Evolutionary conservation across 108 stramenopile species (phyloP).

Genomic region (Aurantiochytrium sp.): DNA sequence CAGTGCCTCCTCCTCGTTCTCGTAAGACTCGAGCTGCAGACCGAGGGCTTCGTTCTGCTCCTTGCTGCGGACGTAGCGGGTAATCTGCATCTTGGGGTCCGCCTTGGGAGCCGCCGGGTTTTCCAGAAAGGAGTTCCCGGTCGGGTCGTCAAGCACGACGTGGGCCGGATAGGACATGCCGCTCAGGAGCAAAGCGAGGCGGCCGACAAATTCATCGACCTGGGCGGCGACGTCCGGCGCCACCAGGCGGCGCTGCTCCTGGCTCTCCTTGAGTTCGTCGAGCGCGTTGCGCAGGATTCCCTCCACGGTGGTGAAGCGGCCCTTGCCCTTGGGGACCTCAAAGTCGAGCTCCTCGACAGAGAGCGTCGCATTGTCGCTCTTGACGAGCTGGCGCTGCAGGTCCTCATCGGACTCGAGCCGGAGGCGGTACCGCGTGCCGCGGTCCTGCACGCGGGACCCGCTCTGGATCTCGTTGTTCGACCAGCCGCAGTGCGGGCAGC

Average conservation of each 20-base stretch:
- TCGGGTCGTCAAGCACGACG: conserved; percentile 55
- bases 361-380: conserved; percentile 68
- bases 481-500: conserved; percentile 58
- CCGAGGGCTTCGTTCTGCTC: conserved; percentile 36
- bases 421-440: conserved; percentile 56
- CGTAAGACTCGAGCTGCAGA: conserved; percentile 35
- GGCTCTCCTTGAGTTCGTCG: conserved; percentile 32
- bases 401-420: conserved; percentile 48
- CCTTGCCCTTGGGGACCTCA: conserved; percentile 75
- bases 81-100: conserved; percentile 43
- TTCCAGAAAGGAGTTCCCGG: conserved; percentile 63
- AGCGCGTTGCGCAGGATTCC: conserved; percentile 56
- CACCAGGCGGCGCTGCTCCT: conserved; percentile 12
- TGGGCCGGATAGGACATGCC: conserved; percentile 40
- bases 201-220: conserved; percentile 25
- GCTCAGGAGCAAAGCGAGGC: conserved; percentile 23
- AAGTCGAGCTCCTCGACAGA: conserved; percentile 60
- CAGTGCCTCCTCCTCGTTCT: conserved; percentile 35
- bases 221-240: not conserved
- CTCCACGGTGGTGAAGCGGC: conserved; percentile 69
- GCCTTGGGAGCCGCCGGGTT: conserved; percentile 51
- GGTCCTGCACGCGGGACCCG: conserved; percentile 68
- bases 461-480: conserved; percentile 61
- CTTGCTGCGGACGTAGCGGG: conserved; percentile 34
- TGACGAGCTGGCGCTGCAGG: conserved; percentile 71